Evolutionary conservation across 495 filamentous ascomycete genomes (phyloP).

Genomic region (Aspergillus biplanus): DNA sequence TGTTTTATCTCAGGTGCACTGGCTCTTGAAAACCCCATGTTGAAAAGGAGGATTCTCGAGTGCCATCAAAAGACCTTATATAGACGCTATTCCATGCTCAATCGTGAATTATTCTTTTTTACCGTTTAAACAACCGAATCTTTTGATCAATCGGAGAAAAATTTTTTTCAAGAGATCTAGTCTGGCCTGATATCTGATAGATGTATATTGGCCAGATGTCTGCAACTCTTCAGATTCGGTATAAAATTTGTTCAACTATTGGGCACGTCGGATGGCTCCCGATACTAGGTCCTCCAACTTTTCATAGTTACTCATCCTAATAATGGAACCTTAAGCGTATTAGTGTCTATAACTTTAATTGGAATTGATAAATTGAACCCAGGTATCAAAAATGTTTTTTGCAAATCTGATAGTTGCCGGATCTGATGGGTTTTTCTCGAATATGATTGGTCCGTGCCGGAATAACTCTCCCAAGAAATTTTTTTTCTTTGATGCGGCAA

Average conservation of each 20-base stretch:
- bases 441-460: conserved; percentile 45
- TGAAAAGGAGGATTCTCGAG: background rate
- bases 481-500: conserved; percentile 25
- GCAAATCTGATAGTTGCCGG: background rate
- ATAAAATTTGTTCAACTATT: too few species aligned
- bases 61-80: conserved; percentile 7
- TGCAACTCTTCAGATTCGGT: too few species aligned
- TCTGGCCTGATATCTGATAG: too few species aligned
- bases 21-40: background rate
- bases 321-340: too few species aligned
- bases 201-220: too few species aligned
- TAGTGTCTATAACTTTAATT: too few species aligned
- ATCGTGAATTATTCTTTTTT: background rate
- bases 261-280: too few species aligned
- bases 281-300: too few species aligned
- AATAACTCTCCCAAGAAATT: conserved; percentile 35
- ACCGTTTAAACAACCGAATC: background rate
- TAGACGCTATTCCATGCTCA: conserved; percentile 1
- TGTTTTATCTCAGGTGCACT: conserved; percentile 1
- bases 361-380: too few species aligned
- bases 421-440: conserved; percentile 10
- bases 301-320: too few species aligned
- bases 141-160: background rate
- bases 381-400: too few species aligned
- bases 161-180: too few species aligned